Evolutionary conservation across 371 early-diverging fungal species (phyloP), one percentile per base, ranked within the genome.

Genomic region (Chytridiales sp.): DNA sequence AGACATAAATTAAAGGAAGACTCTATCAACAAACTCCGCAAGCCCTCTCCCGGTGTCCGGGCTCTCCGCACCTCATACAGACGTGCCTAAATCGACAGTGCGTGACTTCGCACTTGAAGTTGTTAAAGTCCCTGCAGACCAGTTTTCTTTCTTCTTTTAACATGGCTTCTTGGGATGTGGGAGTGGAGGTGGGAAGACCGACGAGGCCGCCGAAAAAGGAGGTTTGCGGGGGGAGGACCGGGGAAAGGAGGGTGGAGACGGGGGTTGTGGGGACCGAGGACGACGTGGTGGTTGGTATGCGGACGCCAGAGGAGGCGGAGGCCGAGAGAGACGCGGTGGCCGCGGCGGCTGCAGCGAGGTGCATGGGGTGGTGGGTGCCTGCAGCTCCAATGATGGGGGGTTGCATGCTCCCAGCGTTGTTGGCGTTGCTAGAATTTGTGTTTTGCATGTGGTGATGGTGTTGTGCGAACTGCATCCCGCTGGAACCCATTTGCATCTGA

Each of bases 51-150:
- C 66, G 60, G 38, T 66, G 66, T 6, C 49, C 42, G 1, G 54
- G 17, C 34, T 27, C 8, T 5, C 66, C 66, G 39, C 66, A 66
- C 8, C 66, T 24, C 5, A 66, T 22, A 36, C 66, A 66, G 3
- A 55, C 66, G 35, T 66, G 66, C 15, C 59, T 31, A 51, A 66
- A 66, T 6, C 66, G 54, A 32, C 66, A 66, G 17, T 61, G 48
- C 26, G 26, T 54, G 32, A 59, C 65, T 21, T 64, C 65, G 9
- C 61, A 30, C 52, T 61, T 39, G 36, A 40, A 55, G 46, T 67
- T 67, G 51, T 67, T 67, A 41, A 49, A 67, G 38, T 67, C 67
- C 11, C 67, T 26, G 58, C 67, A 67, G 27, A 67, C 43, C 41
- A 29, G 17, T 36, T 32, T 52, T 30, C 54, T 51, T 46, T 67